A percentile compares a stretch with the other conserved stretches of the same genome.
phyloP scores from a whole-genome alignment of 371 early-diverging fungal genomes.

The Batkoa obscura region DNA sequence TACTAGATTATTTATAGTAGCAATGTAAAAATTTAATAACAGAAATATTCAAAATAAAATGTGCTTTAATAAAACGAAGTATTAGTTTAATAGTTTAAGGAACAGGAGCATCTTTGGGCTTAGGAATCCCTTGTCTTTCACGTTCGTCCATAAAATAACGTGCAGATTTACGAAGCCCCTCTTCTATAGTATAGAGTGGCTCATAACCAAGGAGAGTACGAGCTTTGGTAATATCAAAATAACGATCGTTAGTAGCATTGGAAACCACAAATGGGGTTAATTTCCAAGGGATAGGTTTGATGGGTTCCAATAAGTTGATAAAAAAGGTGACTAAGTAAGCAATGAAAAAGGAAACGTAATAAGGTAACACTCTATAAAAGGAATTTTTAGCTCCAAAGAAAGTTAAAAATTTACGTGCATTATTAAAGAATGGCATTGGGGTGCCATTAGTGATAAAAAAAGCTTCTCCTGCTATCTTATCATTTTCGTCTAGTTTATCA shows the following conservation, averaged over 20 bases:
- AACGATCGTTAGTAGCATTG: constrained; percentile 52
- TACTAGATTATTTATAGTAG: too few relatives aligned
- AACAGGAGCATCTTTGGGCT: constrained; percentile 32
- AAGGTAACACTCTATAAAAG: constrained; percentile 21
- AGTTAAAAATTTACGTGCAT: constrained; percentile 43
- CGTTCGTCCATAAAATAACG: constrained; percentile 1
- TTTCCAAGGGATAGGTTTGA: constrained; percentile 15
- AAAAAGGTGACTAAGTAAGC: constrained; percentile 26
- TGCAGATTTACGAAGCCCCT: constrained; percentile 22
- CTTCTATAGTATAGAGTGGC: constrained; percentile 46
- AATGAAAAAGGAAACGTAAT: constrained; percentile 21
- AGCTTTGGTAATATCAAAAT: constrained; percentile 63
- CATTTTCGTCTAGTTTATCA: constrained; percentile 36
- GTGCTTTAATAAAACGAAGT: too few relatives aligned
- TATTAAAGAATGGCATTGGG: constrained; percentile 86
- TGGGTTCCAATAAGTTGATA: constrained; percentile 1
- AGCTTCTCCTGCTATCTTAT: constrained; percentile 25
- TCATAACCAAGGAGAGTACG: constrained; percentile 53
- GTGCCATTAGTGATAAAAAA: constrained; percentile 85
- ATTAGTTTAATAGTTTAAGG: too few relatives aligned
- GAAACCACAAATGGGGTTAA: constrained; percentile 43
- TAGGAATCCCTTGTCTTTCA: constrained; percentile 8
- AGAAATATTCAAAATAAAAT: too few relatives aligned
- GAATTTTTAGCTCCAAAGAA: constrained; percentile 24
- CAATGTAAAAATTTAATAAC: too few relatives aligned